Evolutionary conservation across 441 rosid genomes (phyloP), one percentile per base, ranked within the genome.

Genomic region (Populus hybrid): DNA sequence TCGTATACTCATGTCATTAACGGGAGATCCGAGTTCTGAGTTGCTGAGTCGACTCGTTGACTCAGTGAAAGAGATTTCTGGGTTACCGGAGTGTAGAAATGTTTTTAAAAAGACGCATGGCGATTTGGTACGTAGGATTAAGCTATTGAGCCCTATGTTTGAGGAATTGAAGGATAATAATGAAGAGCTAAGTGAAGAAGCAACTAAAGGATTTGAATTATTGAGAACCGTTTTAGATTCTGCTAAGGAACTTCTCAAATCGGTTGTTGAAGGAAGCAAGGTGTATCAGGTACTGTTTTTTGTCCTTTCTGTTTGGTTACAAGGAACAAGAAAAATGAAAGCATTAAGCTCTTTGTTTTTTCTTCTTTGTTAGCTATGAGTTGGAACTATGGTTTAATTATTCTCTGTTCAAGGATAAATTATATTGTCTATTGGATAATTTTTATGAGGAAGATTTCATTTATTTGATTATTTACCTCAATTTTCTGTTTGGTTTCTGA

Each of bases 131-230:
- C 93, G 98, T 38, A 88, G 99, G 82, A 90, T 95, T 83, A 94
- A 92, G 91, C 91, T 95, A 56, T 87, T 95, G 83, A 89, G 93
- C 80, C 98, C 99, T 82, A 84, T 94, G 90, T 91, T 95, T 67
- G 97, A 95, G 90, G 99, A 92, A 78, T 84, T 94, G 83, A 84
- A 81, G 31, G 98, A 91, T 71, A 68, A 81, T 26, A 29, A 82
- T n/a, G 84, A 76, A 14, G 88, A 77, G 75, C 75, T 87, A 11
- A 53, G 77, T 9, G 83, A 89, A 18, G 91, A 90, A 23, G 86
- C 74, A 35, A 68, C 86, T 80, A 42, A 64, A 71, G 92, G 94
- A 63, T 89, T 95, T 63, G 86, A 90, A 80, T 73, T 78, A 68
- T 35, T 94, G 87, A 74, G 73, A 35, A 53, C 71, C 77, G 88